Base-by-base conservation (phyloP, 306 rosid genomes). In the Cercis canadensis region DNA sequence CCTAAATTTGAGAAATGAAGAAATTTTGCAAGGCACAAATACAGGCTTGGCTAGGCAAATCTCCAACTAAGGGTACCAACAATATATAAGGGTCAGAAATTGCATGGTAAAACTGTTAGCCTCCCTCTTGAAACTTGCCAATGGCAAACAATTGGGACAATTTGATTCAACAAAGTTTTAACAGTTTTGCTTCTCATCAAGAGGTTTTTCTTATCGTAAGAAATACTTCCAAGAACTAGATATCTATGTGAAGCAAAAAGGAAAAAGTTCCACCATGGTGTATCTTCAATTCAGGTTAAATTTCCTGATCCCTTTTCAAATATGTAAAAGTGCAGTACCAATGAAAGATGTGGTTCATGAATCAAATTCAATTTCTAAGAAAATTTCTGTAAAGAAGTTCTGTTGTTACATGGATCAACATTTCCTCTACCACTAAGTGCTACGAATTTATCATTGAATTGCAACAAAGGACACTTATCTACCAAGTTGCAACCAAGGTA, bases 351-450 rank as follows among this genome's bases (percentile, higher is more conserved):
- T 37, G 6, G 6, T n/a, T 15, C 41, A 60, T 73, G 44, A 37
- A 31, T n/a, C 54, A 47, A 67, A 54, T 33, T 75, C 76, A 71
- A 78, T 77, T 70, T 75, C 74, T 78, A 83, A 40, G 50, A 50
- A 33, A 21, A 4, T 2, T 69, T 41, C 73, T 73, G 74, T 64
- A 79, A 58, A 75, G 82, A 80, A 80, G 74, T 69, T 67, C 77
- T 72, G 53, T 17, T 36, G 18, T 75, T 62, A 21, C 74, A 70
- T 41, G 71, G 47, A 72, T 73, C 82, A 63, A 45, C 70, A 67
- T 76, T 92, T 81, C 71, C 75, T 69, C 93, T 82, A 39, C 97
- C 96, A 10, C 83, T 57, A 50, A 89, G 90, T 47, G 80, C 80
- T 49, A 75, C 63, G 58, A 87, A 83, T 69, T 82, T 84, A 65